A percentile compares a stretch with the other conserved stretches of the same genome.
phyloP scores from a whole-genome alignment of 139 green algal species.

The Chlamydomonas schloesseri region DNA sequence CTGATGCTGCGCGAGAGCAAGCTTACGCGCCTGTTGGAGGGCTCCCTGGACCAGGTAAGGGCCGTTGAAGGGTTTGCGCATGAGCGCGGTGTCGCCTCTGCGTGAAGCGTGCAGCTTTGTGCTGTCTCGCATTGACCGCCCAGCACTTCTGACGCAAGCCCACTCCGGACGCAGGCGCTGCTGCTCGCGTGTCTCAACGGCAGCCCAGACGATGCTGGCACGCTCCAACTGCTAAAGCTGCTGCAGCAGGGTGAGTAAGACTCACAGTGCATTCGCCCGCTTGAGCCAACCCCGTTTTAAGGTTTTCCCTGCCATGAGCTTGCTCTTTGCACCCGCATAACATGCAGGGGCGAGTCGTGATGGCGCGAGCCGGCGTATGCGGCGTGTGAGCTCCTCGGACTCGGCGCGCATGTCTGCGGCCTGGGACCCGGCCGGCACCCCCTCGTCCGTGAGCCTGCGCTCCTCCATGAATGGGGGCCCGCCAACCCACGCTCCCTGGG shows the following conservation, averaged over 20 bases:
- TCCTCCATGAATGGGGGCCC: neutral
- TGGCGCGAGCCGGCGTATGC: neutral
- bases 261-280: no score
- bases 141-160: no score
- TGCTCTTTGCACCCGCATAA: no score
- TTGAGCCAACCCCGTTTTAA: no score
- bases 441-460: neutral
- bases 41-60: slow-evolving; percentile 13
- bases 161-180: no score
- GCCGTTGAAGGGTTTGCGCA: no score
- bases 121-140: no score
- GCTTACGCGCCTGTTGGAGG: slow-evolving; percentile 42
- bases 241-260: slow-evolving; percentile 30
- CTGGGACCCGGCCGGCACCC: neutral
- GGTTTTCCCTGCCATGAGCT: no score
- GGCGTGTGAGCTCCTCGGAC: slow-evolving; percentile 20
- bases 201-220: neutral
- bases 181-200: slow-evolving; percentile 21
- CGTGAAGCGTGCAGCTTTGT: no score
- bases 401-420: neutral
- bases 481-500: no score
- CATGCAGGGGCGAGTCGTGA: neutral
- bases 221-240: slow-evolving; percentile 19
- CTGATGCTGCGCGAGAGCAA: slow-evolving; percentile 32
- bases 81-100: no score